Evolutionary conservation across 2,329 filamentous ascomycete species (phyloP).

Genomic region (Colletotrichum sp.): DNA sequence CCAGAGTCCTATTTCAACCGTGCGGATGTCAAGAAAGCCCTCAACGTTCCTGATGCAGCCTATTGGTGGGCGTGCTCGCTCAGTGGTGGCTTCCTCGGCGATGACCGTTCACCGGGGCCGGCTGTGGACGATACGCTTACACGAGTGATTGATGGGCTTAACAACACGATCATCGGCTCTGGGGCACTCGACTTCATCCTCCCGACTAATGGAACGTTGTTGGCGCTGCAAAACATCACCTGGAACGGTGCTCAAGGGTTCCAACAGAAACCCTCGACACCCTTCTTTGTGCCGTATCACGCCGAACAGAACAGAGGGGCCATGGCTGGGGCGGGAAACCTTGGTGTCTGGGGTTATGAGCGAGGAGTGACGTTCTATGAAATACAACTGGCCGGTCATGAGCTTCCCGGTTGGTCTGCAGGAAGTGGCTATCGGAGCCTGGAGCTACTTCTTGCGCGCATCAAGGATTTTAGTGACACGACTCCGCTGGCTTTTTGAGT

Average conservation of each 20-base stretch:
- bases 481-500: conserved; percentile 13
- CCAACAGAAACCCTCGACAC: conserved; percentile 46
- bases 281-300: conserved; percentile 19
- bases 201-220: conserved; percentile 65
- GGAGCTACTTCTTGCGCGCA: conserved; percentile 28
- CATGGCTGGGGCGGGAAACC: background rate
- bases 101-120: background rate
- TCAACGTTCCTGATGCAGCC: conserved; percentile 61
- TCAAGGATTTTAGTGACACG: conserved; percentile 19
- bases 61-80: conserved; percentile 30
- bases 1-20: conserved; percentile 74
- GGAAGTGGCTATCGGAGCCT: conserved; percentile 31
- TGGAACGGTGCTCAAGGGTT: conserved; percentile 72
- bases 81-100: conserved; percentile 28
- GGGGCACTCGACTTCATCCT: conserved; percentile 58
- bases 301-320: conserved; percentile 33
- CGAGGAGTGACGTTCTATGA: conserved; percentile 23
- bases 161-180: conserved; percentile 34
- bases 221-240: conserved; percentile 75
- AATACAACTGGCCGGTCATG: conserved; percentile 23
- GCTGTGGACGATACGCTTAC: conserved; percentile 18
- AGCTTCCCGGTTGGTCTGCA: conserved; percentile 31
- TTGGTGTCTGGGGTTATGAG: conserved; percentile 19
- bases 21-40: conserved; percentile 69
- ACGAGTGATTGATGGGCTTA: conserved; percentile 34